phyloP scores from a whole-genome alignment of 176 grass and related monocot species.

The Carex littledalei region DNA sequence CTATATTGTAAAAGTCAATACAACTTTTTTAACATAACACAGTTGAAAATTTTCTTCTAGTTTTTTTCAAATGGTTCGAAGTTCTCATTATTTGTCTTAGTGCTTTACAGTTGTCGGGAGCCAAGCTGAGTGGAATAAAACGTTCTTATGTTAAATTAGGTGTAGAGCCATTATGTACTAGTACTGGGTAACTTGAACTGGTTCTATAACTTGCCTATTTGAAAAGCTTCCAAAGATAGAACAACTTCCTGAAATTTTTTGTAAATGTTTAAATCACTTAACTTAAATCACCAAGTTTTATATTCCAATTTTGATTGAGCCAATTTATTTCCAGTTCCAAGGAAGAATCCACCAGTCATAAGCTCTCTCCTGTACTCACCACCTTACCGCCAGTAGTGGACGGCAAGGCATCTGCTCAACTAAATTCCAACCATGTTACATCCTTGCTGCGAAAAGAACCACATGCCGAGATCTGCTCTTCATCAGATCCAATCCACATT shows the following conservation, averaged over 20 bases:
- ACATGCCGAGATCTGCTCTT: slow-evolving; percentile 46
- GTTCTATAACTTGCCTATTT: not conserved
- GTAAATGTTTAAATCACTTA: not conserved
- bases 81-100: not conserved
- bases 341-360: slow-evolving; percentile 36
- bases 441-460: slow-evolving; percentile 38
- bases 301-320: not conserved
- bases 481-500: slow-evolving; percentile 72
- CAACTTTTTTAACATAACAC: not conserved
- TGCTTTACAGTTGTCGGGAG: not conserved
- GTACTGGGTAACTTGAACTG: not conserved
- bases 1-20: not conserved
- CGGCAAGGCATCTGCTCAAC: not conserved
- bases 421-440: slow-evolving; percentile 8
- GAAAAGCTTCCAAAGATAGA: not conserved
- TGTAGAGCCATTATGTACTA: not conserved
- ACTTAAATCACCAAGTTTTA: not conserved
- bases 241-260: not conserved
- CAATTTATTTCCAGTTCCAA: slow-evolving; percentile 46
- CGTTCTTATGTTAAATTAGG: not conserved
- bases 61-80: not conserved
- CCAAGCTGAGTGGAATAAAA: not conserved
- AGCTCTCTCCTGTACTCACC: not conserved
- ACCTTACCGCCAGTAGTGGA: not conserved
- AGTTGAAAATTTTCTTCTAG: not conserved